Evolutionary conservation across 306 rosid genomes (phyloP).

Genomic region (Glycine tomentella): DNA sequence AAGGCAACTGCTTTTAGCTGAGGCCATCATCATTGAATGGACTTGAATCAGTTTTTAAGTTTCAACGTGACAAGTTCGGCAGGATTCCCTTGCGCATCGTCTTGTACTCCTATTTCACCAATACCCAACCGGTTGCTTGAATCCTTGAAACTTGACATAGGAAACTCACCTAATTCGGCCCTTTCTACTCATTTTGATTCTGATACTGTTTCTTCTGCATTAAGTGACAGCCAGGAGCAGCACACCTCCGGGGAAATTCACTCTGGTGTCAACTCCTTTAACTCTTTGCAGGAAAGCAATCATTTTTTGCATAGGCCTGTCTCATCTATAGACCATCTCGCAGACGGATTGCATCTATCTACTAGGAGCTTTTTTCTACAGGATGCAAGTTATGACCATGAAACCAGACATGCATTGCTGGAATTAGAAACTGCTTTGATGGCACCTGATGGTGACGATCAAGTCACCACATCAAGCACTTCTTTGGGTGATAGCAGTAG

Average conservation of each 20-base stretch:
- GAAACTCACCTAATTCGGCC: constrained; percentile 42
- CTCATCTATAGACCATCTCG: constrained; percentile 48
- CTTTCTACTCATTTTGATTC: constrained; percentile 62
- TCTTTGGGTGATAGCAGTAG: constrained; percentile 50
- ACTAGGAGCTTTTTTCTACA: constrained; percentile 42
- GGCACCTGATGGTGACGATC: constrained; percentile 68
- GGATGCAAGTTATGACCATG: constrained; percentile 49
- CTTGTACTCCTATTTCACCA: constrained; percentile 49
- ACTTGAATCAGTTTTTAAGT: constrained; percentile 60
- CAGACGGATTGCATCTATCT: constrained; percentile 45
- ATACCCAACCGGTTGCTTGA: too few relatives aligned
- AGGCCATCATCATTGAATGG: constrained; percentile 68
- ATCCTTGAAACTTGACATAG: too few relatives aligned
- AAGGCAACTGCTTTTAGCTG: constrained; percentile 33
- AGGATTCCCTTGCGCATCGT: constrained; percentile 54
- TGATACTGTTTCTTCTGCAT: constrained; percentile 51
- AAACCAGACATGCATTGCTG: constrained; percentile 54
- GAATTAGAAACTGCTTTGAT: constrained; percentile 74
- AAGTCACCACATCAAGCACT: constrained; percentile 47
- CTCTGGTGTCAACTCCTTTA: constrained; percentile 60
- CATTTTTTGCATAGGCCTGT: constrained; percentile 40
- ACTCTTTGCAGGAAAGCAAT: constrained; percentile 60
- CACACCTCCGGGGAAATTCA: constrained; percentile 59
- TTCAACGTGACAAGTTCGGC: constrained; percentile 55
- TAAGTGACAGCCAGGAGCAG: constrained; percentile 71